phyloP scores from a whole-genome alignment of 108 stramenopile genomes.

The Epithemia pelagica region DNA sequence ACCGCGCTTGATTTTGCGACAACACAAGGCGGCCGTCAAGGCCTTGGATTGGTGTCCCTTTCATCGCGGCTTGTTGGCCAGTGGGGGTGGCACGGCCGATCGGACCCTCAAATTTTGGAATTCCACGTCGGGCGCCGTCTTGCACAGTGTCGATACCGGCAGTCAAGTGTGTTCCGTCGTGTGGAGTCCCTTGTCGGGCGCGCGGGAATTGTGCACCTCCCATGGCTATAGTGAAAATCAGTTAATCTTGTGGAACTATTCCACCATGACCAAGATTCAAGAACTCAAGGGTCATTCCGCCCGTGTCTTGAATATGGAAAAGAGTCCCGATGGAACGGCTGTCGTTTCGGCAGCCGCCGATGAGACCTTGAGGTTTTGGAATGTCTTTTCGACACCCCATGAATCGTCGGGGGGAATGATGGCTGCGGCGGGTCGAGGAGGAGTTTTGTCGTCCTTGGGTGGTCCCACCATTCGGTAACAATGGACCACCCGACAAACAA shows the following conservation, averaged over 20 bases:
- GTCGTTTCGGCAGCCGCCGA: conserved; percentile 97
- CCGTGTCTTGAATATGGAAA: conserved; percentile 89
- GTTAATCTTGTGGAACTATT: conserved; percentile 97
- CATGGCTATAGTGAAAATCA: conserved; percentile 97
- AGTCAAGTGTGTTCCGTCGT: conserved; percentile 94
- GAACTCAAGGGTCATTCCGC: conserved; percentile 95
- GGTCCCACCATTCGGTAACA: conserved; percentile 31
- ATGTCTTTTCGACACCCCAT: conserved; percentile 59
- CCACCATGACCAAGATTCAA: conserved; percentile 91
- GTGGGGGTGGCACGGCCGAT: conserved; percentile 98
- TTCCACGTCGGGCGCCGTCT: conserved; percentile 80
- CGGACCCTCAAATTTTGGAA: conserved; percentile 99
- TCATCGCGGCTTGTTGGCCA: conserved; percentile 93
- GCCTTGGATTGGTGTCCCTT: conserved; percentile 99
- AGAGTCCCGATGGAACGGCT: conserved; percentile 89
- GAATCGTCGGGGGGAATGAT: not conserved
- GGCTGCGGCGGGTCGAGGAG: conserved; percentile 5
- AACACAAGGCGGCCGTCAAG: conserved; percentile 98
- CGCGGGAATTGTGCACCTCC: conserved; percentile 91
- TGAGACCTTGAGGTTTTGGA: conserved; percentile 98
- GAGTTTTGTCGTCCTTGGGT: conserved; percentile 28
- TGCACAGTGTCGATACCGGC: conserved; percentile 97
- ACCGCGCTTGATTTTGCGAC: conserved; percentile 74
- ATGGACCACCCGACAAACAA: no score
- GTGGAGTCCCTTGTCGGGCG: conserved; percentile 75